phyloP scores from a whole-genome alignment of 495 filamentous ascomycete genomes.

The Thermothielavioides terrestris region DNA sequence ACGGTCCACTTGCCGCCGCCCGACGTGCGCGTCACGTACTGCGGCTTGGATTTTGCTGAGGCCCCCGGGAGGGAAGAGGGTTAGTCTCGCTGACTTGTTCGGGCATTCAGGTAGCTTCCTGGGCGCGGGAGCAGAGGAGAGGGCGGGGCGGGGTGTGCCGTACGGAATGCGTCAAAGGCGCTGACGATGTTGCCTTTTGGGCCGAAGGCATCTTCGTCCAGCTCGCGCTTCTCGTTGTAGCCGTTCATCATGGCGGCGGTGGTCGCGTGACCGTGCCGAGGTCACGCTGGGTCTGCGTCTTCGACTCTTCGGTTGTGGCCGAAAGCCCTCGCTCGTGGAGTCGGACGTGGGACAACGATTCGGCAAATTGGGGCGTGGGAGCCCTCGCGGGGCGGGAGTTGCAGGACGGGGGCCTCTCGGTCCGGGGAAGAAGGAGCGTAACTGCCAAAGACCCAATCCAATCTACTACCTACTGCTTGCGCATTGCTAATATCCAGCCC shows the following conservation, averaged over 20 bases:
- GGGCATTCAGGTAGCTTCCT: no score
- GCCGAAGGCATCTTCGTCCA: slow-evolving; percentile 68
- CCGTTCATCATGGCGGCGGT: slow-evolving; percentile 39
- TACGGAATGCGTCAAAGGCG: slow-evolving; percentile 97
- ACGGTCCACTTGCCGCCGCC: slow-evolving; percentile 93
- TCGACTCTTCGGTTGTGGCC: no score
- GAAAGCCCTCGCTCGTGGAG: no score
- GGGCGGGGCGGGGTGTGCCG: slow-evolving; percentile 32
- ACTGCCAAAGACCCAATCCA: neutral
- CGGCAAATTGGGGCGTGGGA: neutral
- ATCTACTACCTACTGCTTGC: no score
- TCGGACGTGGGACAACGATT: neutral
- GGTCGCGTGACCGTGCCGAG: neutral
- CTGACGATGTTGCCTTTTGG: slow-evolving; percentile 62
- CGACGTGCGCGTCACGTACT: slow-evolving; percentile 71
- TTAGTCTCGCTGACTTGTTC: slow-evolving; percentile 28
- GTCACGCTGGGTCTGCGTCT: neutral
- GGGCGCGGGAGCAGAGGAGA: neutral
- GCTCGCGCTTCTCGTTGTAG: slow-evolving; percentile 44
- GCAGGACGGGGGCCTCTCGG: neutral
- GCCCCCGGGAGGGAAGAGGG: slow-evolving; percentile 4
- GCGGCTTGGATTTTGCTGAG: slow-evolving; percentile 89
- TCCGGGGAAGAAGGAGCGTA: neutral
- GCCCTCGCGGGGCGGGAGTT: neutral
- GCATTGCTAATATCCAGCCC: neutral